Evolutionary conservation across 768 basidiomycete genomes (phyloP), one percentile per base, ranked within the genome.

Genomic region (Krasilnikovozyma curviuscula): DNA sequence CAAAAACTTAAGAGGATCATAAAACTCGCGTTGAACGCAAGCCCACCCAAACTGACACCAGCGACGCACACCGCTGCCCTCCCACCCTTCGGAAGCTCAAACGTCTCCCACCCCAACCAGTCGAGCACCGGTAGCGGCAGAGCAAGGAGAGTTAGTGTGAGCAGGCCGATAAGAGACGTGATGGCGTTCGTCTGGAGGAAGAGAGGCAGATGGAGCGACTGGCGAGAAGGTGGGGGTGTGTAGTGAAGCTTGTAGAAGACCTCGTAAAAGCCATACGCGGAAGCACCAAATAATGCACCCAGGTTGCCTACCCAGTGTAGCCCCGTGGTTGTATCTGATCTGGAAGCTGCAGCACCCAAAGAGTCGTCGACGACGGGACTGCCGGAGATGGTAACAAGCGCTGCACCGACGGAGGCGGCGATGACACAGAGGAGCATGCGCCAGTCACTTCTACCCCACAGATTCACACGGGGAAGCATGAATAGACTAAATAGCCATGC

Each of bases 201-300:
- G 28, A 50, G 30, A 31, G 12, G 18, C 13, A 12, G 42, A 6
- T n/a, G 5, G n/a, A 10, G 42, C n/a, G 45, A 38, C 5, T 27
- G 24, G 10, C n/a, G 16, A 18, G 45, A n/a, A 10, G 18, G 21
- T 45, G 13, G 9, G 40, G 40, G 19, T 44, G 48, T 19, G 48
- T 44, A 39, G 24, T 25, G 28, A 16, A 32, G 30, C 23, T 50
- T 50, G 49, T 50, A 50, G 27, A 44, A 21, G 29, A 50, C 49
- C 43, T 44, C 49, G 49, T 50, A 50, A n/a, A 50, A 37, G 3
- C 42, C 49, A 23, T 50, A 50, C 23, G 25, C 30, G 40, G 4
- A 18, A 7, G n/a, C 23, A 16, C n/a, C n/a, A 27, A 19, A 7
- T 21, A 40, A 6, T 10, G 12, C 40, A 25, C 19, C 5, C 21